A percentile compares a stretch with the other conserved stretches of the same genome.
These are phyloP conservation scores for Trichoderma sp. DNA, from an alignment of 2,329 filamentous ascomycete species.

Conservation along the genomic window DNA sequence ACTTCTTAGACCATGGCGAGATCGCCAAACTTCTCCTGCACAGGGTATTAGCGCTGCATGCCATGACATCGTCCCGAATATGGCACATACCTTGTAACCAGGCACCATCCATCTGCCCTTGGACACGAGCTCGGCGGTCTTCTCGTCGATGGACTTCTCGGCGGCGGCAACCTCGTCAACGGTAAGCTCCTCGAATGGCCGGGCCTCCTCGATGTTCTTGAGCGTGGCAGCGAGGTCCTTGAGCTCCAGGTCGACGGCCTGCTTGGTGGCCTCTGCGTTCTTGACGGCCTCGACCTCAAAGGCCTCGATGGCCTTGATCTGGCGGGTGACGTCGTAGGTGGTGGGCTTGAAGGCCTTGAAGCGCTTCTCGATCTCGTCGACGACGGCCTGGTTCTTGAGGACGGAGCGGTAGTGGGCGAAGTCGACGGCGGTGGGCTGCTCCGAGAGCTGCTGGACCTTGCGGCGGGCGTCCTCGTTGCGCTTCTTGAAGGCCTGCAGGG, in stretches of 20 bases:
- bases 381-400: conserved; percentile 93
- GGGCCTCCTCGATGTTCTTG: conserved; percentile 94
- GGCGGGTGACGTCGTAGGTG: conserved; percentile 88
- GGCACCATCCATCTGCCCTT: conserved; percentile 98
- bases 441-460: conserved; percentile 81
- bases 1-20: conserved; percentile 83
- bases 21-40: conserved; percentile 97
- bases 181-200: conserved; percentile 95
- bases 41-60: conserved; percentile 48
- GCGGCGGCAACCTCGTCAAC: conserved; percentile 95
- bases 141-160: conserved; percentile 96
- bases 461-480: conserved; percentile 98
- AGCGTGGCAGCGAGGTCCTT: conserved; percentile 91
- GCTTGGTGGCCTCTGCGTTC: conserved; percentile 96
- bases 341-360: conserved; percentile 89
- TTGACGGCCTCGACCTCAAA: conserved; percentile 97
- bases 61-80: not conserved
- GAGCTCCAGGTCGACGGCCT: conserved; percentile 92
- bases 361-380: conserved; percentile 97
- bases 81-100: conserved; percentile 86
- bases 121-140: conserved; percentile 89
- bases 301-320: conserved; percentile 97
- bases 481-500: conserved; percentile 98
- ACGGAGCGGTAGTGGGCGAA: conserved; percentile 88
- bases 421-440: conserved; percentile 85